These are phyloP conservation scores for Zygosaccharomyces lentus DNA, from an alignment of 805 yeast species.

Conservation along the genomic window DNA sequence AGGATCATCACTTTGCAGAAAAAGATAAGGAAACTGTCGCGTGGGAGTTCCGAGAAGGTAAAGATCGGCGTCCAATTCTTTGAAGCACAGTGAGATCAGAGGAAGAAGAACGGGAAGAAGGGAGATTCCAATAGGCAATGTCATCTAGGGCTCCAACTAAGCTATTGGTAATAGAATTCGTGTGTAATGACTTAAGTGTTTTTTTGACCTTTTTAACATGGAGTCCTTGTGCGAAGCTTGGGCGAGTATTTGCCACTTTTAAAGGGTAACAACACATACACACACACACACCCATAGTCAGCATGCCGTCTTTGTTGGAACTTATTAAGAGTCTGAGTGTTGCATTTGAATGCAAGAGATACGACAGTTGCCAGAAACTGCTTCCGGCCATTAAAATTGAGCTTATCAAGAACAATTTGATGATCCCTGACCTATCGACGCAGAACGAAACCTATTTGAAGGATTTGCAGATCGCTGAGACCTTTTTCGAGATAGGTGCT, in stretches of 20 bases:
- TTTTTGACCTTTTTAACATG: background rate
- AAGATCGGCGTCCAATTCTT: conserved; percentile 47
- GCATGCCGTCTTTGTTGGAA: conserved; percentile 53
- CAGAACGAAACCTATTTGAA: conserved; percentile 40
- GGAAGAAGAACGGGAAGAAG: too few species aligned
- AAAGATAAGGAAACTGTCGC: conserved; percentile 53
- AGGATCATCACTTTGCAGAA: conserved; percentile 57
- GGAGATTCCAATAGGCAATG: too few species aligned
- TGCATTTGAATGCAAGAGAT: conserved; percentile 59
- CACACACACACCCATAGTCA: background rate
- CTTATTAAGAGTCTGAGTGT: conserved; percentile 65
- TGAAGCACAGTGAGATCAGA: conserved; percentile 25
- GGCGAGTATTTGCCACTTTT: conserved; percentile 12
- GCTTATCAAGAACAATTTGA: conserved; percentile 68
- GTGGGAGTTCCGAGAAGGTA: conserved; percentile 47
- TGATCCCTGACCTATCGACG: conserved; percentile 55
- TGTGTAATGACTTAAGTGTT: conserved; percentile 1
- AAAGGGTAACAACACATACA: background rate
- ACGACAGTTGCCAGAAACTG: conserved; percentile 53
- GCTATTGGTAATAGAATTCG: background rate
- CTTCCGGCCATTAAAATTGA: conserved; percentile 74
- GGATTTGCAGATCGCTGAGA: conserved; percentile 74
- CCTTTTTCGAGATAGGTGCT: conserved; percentile 85
- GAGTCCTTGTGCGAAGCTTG: background rate
- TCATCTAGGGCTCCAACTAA: background rate